Conservation (phyloP, 2,329 filamentous ascomycete genomes). For the Fusarium sp. region DNA sequence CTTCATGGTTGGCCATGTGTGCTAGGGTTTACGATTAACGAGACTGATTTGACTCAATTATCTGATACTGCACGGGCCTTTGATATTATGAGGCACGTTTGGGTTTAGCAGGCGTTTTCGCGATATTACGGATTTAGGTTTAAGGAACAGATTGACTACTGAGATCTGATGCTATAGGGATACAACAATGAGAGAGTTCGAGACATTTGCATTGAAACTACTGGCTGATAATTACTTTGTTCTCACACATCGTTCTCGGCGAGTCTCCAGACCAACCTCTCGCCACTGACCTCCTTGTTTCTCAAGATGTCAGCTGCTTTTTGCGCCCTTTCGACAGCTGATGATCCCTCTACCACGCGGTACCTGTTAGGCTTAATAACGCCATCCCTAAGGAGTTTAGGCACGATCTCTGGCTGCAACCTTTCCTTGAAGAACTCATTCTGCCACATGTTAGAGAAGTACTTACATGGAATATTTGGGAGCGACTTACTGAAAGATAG, state of each 20-base stretch:
- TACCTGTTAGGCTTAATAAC: constrained; percentile 56
- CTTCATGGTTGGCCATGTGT: constrained; percentile 49
- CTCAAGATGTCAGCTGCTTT: constrained; percentile 52
- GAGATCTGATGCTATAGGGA: background rate
- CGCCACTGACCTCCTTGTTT: constrained; percentile 53
- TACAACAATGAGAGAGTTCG: background rate
- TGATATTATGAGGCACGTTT: background rate
- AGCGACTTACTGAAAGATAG: constrained; percentile 43
- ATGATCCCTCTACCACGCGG: constrained; percentile 55
- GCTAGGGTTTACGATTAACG: constrained; percentile 19
- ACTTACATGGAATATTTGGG: background rate
- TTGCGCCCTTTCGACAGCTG: constrained; percentile 53
- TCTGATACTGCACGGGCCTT: background rate
- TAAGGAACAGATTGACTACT: background rate
- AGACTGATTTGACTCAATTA: background rate
- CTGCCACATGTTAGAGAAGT: constrained; percentile 46
- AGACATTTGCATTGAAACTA: background rate
- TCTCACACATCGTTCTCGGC: constrained; percentile 17
- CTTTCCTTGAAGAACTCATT: constrained; percentile 67
- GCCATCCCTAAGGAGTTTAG: constrained; percentile 55
- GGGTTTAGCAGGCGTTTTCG: background rate
- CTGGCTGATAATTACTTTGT: background rate
- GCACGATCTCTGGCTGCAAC: constrained; percentile 66
- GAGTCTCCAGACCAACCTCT: constrained; percentile 55
- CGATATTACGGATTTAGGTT: background rate